phyloP scores from a whole-genome alignment of 139 green algal species.

The Deuterostichococcus epilithicus region DNA sequence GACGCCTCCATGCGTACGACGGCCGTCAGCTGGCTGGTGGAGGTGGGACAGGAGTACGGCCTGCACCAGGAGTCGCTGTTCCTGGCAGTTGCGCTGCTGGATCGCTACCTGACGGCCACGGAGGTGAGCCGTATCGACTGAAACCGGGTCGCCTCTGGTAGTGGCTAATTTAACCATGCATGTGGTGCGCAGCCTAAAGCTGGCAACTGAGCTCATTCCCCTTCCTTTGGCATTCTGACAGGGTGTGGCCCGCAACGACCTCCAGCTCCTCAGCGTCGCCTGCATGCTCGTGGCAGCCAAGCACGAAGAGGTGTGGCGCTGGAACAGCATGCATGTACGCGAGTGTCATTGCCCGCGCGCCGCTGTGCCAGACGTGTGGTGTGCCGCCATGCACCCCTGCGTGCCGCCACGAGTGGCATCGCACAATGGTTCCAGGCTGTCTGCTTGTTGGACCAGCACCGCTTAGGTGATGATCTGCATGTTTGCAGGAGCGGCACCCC shows the following conservation, averaged over 20 bases:
- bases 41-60: slow-evolving; percentile 37
- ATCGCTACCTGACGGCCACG: slow-evolving; percentile 43
- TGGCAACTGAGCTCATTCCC: neutral
- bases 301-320: slow-evolving; percentile 38
- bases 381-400: too few species aligned
- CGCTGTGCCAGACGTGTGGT: too few species aligned
- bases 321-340: neutral
- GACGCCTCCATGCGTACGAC: slow-evolving; percentile 42
- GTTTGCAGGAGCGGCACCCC: slow-evolving; percentile 34
- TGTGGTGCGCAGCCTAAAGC: too few species aligned
- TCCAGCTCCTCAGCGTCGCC: slow-evolving; percentile 55
- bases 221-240: too few species aligned
- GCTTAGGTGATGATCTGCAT: neutral
- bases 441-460: neutral
- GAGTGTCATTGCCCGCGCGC: too few species aligned
- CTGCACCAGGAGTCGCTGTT: slow-evolving; percentile 52
- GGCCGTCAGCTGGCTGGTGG: slow-evolving; percentile 45
- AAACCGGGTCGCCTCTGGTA: too few species aligned
- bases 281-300: slow-evolving; percentile 54
- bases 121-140: slow-evolving; percentile 7
- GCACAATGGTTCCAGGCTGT: neutral
- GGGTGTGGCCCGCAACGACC: slow-evolving; percentile 36
- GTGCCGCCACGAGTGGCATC: neutral
- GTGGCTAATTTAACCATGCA: too few species aligned
- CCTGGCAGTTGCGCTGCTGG: slow-evolving; percentile 30